These are phyloP conservation scores for Mariannaea sp. DNA, from an alignment of 2,329 filamentous ascomycete species.

Conservation along the genomic window DNA sequence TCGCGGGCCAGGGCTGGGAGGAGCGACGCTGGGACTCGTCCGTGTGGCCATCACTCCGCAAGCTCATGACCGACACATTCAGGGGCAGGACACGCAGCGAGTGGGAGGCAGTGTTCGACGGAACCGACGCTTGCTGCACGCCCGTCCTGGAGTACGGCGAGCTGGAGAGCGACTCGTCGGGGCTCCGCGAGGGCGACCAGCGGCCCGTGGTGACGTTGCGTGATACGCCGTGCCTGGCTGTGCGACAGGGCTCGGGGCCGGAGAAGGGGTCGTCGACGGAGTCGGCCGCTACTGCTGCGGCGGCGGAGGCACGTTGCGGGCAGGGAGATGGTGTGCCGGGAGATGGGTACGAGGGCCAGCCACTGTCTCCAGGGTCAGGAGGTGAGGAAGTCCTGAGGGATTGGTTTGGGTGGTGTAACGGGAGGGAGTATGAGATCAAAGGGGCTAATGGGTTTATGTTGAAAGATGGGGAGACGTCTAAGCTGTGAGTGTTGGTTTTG, in stretches of 20 bases:
- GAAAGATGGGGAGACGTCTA: slow-evolving; percentile 40
- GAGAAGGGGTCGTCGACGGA: too few species aligned
- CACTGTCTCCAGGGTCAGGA: slow-evolving; percentile 69
- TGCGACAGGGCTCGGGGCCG: slow-evolving; percentile 51
- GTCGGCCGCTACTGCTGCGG: too few species aligned
- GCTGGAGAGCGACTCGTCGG: slow-evolving; percentile 58
- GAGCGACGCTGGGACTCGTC: slow-evolving; percentile 60
- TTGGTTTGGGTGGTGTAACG: slow-evolving; percentile 81
- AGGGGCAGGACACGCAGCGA: slow-evolving; percentile 70
- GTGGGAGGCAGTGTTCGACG: slow-evolving; percentile 88
- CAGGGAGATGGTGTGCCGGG: slow-evolving; percentile 70
- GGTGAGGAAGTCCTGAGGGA: slow-evolving; percentile 69
- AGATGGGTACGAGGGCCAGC: slow-evolving; percentile 65
- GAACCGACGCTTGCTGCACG: slow-evolving; percentile 90
- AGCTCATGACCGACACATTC: slow-evolving; percentile 67
- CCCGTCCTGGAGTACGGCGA: slow-evolving; percentile 80
- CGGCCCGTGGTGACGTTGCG: slow-evolving; percentile 71
- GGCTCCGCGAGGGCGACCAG: slow-evolving; percentile 70
- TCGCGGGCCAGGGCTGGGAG: slow-evolving; percentile 58
- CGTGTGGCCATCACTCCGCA: slow-evolving; percentile 70
- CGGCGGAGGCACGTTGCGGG: slow-evolving; percentile 56
- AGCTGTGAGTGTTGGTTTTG: slow-evolving; percentile 35
- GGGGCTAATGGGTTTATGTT: slow-evolving; percentile 66
- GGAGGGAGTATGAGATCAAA: slow-evolving; percentile 70
- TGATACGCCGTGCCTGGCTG: slow-evolving; percentile 69